These are phyloP conservation scores for Volvox africanus DNA, from an alignment of 139 green algal species.

Conservation along the genomic window DNA sequence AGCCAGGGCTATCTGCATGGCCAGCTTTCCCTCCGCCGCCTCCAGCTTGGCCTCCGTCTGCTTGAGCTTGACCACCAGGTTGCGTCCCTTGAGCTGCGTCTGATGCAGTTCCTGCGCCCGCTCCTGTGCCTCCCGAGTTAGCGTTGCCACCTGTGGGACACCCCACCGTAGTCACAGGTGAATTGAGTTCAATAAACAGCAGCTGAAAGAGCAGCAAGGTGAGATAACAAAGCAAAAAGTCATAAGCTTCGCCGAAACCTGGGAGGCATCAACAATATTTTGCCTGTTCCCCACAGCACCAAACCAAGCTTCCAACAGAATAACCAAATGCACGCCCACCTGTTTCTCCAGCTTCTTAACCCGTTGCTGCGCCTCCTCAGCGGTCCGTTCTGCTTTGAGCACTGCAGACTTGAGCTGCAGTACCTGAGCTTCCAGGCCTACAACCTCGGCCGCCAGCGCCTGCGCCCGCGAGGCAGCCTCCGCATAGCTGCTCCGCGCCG, in stretches of 20 bases:
- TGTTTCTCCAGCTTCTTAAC: conserved; percentile 35
- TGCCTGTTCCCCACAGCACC: no score
- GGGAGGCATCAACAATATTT: no score
- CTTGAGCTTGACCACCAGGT: conserved; percentile 55
- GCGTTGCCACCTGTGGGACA: conserved; percentile 7
- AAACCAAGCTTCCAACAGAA: no score
- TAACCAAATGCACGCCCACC: neutral
- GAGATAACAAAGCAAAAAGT: no score
- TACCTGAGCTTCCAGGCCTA: conserved; percentile 52
- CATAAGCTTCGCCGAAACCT: no score
- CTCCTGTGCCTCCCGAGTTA: neutral
- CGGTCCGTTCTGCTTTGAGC: conserved; percentile 44
- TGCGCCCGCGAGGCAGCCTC: conserved; percentile 45
- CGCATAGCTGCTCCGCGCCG: conserved; percentile 6
- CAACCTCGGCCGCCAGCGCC: conserved; percentile 53
- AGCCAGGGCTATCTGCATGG: neutral
- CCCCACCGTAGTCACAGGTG: neutral
- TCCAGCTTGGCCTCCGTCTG: conserved; percentile 53
- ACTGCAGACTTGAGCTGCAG: conserved; percentile 44
- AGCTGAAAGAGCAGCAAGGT: neutral
- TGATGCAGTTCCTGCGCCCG: conserved; percentile 38
- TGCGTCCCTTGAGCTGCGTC: conserved; percentile 50
- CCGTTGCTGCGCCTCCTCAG: conserved; percentile 1
- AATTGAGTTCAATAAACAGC: neutral
- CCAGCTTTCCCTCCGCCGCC: conserved; percentile 34